These are phyloP conservation scores for Metschnikowia rubicola DNA, from an alignment of 805 yeast species.

Conservation along the genomic window DNA sequence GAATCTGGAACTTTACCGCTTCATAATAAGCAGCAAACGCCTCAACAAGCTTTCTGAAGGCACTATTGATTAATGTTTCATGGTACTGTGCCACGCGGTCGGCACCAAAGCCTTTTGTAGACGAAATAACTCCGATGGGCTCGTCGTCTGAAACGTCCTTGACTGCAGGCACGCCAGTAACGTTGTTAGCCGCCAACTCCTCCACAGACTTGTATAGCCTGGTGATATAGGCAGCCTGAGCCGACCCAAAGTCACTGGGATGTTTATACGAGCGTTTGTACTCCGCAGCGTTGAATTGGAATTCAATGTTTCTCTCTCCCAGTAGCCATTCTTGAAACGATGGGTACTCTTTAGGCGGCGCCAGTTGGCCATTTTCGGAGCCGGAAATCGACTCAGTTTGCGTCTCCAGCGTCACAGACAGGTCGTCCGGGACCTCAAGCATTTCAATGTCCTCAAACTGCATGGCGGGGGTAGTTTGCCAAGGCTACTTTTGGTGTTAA, in stretches of 20 bases:
- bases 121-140: constrained; percentile 32
- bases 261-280: constrained; percentile 34
- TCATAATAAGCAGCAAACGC: constrained; percentile 29
- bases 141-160: constrained; percentile 19
- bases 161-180: neutral
- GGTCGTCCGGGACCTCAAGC: constrained; percentile 42
- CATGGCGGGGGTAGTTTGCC: constrained; percentile 6
- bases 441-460: constrained; percentile 30
- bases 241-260: constrained; percentile 32
- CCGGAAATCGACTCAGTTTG: constrained; percentile 28
- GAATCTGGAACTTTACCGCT: constrained; percentile 14
- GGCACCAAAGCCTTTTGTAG: constrained; percentile 14
- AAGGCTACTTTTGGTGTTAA: neutral
- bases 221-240: constrained; percentile 47
- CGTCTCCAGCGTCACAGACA: constrained; percentile 19
- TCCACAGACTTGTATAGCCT: constrained; percentile 52
- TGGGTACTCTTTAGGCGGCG: constrained; percentile 24
- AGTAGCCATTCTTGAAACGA: constrained; percentile 47
- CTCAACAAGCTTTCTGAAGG: constrained; percentile 28
- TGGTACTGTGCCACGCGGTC: constrained; percentile 8
- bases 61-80: constrained; percentile 19
- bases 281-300: constrained; percentile 42
- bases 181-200: constrained; percentile 20
- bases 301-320: constrained; percentile 31
- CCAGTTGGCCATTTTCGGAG: constrained; percentile 5